Evolutionary conservation across 1,284 basidiomycete genomes (phyloP), one percentile per base, ranked within the genome.

Genomic region (Leccinum subrobustum): DNA sequence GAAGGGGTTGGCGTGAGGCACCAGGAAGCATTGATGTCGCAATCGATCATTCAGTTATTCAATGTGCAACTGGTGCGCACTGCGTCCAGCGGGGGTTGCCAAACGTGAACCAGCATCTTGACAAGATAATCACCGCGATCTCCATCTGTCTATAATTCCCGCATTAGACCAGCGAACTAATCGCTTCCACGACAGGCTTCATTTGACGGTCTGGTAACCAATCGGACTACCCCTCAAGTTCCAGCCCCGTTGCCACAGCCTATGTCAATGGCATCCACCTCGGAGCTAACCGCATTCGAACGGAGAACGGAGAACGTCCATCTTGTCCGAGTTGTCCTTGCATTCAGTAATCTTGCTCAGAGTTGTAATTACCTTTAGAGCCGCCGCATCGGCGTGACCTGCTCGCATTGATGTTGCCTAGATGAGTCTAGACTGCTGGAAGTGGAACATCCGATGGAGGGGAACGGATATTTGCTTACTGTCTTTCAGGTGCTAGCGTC

Each of bases 41-140:
- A 55, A 57, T 52, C 48, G 48, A 23, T 27, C 48, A 51, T 16
- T 50, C 23, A 56, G 56, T 59, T 33, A 37, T 31, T 37, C 50
- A 51, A 23, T 27, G 25, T 47, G 27, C 25, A 25, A 18, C 33
- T n/a, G 27, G 62, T 48, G 52, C 31, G 31, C 35, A 14, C 11
- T 55, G 23, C 27, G 37, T 11, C 56, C 39, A 42, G 39, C 39
- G 8, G n/a, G 4, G n/a, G 39, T 42, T 18, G n/a, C 37, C 35
- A 31, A n/a, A 51, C 55, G 16, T 57, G 50, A 18, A n/a, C 11
- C 6, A 33, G 29, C 57, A 58, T 55, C 52, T 52, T 58, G 33
- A 18, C 33, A 23, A 55, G 55, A 67, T 70, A 63, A 72, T 70
- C 60, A 56, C 71, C 70, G 71, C 48, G 59, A 65, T 65, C 60